A percentile compares a stretch with the other conserved stretches of the same genome.
Evolutionary conservation across 2,329 filamentous ascomycete species (phyloP).

Genomic region (Hypoxylon sp.): DNA sequence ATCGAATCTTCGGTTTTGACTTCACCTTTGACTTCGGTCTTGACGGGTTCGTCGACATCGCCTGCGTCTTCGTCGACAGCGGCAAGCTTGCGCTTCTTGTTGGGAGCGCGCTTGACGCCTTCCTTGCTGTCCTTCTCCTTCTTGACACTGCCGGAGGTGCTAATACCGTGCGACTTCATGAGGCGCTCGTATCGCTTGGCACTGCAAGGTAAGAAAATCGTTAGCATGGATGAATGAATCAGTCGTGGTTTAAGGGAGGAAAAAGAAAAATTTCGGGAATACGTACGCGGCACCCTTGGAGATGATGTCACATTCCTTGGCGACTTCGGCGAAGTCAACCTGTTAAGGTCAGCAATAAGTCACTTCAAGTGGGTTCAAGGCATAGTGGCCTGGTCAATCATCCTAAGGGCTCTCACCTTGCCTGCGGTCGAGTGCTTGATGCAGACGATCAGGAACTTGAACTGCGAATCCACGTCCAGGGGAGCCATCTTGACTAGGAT

Average conservation of each 20-base stretch:
- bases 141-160: constrained; percentile 47
- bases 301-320: constrained; percentile 72
- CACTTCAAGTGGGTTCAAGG: constrained; percentile 1
- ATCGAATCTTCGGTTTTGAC: constrained; percentile 53
- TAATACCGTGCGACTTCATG: constrained; percentile 69
- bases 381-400: no score
- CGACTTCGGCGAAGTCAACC: constrained; percentile 76
- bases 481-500: constrained; percentile 59
- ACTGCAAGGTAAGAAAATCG: constrained; percentile 55
- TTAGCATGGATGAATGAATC: constrained; percentile 8
- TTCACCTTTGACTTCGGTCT: constrained; percentile 52
- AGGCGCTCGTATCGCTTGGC: constrained; percentile 77
- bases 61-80: constrained; percentile 54
- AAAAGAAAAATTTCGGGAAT: neutral
- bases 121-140: constrained; percentile 50
- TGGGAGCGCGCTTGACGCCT: constrained; percentile 39
- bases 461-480: constrained; percentile 66
- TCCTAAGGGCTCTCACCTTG: constrained; percentile 62
- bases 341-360: constrained; percentile 52
- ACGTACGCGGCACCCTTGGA: constrained; percentile 79
- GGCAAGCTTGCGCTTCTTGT: constrained; percentile 55
- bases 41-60: constrained; percentile 52
- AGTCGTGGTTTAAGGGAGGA: constrained; percentile 3
- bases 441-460: constrained; percentile 76
- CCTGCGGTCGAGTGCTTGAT: constrained; percentile 72